Evolutionary conservation across 1,284 basidiomycete genomes (phyloP).

Genomic region (Ganoderma multipileum): DNA sequence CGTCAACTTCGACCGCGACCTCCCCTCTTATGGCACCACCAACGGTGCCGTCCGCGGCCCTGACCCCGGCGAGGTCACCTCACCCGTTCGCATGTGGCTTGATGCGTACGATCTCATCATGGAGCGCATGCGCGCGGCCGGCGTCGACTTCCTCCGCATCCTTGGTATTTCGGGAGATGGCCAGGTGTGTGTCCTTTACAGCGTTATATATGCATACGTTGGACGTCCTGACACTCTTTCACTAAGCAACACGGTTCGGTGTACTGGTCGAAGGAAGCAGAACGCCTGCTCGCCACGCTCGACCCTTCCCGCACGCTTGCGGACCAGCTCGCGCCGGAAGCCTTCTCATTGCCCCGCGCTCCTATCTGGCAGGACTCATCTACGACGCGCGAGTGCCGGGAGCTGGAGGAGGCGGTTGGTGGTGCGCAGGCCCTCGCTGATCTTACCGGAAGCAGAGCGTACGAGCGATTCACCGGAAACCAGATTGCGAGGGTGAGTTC

Average conservation of each 20-base stretch:
- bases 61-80: slow-evolving; percentile 74
- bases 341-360: slow-evolving; percentile 75
- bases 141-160: slow-evolving; percentile 66
- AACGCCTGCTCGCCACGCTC: slow-evolving; percentile 59
- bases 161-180: slow-evolving; percentile 77
- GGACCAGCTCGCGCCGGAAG: slow-evolving; percentile 60
- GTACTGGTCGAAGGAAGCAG: slow-evolving; percentile 77
- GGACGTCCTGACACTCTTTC: background rate
- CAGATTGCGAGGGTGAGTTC: slow-evolving; percentile 78
- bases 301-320: slow-evolving; percentile 58
- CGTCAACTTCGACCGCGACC: slow-evolving; percentile 84
- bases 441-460: slow-evolving; percentile 84
- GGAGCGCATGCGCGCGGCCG: slow-evolving; percentile 67
- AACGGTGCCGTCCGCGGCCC: slow-evolving; percentile 78
- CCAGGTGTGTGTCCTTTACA: slow-evolving; percentile 52
- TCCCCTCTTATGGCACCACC: slow-evolving; percentile 75
- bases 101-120: slow-evolving; percentile 85
- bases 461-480: slow-evolving; percentile 88
- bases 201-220: background rate
- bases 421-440: slow-evolving; percentile 76
- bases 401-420: slow-evolving; percentile 71
- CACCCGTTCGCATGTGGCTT: slow-evolving; percentile 85
- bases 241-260: slow-evolving; percentile 90
- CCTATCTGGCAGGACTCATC: slow-evolving; percentile 96
- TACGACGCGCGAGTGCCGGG: slow-evolving; percentile 77